These are phyloP conservation scores for Cordyceps cicadae DNA, from an alignment of 2,329 filamentous ascomycete genomes.

Conservation along the genomic window DNA sequence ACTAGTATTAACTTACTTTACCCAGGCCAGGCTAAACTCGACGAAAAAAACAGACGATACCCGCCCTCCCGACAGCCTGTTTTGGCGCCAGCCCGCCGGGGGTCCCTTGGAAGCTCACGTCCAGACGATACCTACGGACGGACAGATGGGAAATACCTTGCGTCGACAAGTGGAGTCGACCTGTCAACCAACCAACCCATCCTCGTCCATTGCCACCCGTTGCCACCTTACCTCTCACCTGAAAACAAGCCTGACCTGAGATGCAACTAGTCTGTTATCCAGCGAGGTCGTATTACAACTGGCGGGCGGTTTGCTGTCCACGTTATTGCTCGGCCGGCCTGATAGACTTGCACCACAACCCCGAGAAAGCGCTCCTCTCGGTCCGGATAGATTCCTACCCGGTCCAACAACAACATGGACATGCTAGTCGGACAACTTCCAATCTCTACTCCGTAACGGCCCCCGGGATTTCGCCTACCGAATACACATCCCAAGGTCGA, in stretches of 20 bases:
- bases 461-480: not conserved
- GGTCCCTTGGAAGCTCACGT: not conserved
- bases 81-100: not conserved
- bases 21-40: not conserved
- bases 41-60: conserved; percentile 7
- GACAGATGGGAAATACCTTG: too few relatives aligned
- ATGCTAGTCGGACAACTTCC: not conserved
- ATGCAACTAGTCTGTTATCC: not conserved
- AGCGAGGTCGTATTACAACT: not conserved
- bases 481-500: not conserved
- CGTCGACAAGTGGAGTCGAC: not conserved
- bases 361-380: too few relatives aligned
- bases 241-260: not conserved
- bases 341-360: too few relatives aligned
- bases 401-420: not conserved
- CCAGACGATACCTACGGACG: not conserved
- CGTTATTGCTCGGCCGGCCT: not conserved
- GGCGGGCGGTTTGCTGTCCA: not conserved
- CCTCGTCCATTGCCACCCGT: not conserved
- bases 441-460: not conserved
- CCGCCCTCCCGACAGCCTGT: not conserved
- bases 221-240: not conserved
- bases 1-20: not conserved
- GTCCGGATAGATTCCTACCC: too few relatives aligned
- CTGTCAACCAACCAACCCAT: not conserved